Conservation (phyloP, 768 basidiomycete genomes). For the Terana coerulea region DNA sequence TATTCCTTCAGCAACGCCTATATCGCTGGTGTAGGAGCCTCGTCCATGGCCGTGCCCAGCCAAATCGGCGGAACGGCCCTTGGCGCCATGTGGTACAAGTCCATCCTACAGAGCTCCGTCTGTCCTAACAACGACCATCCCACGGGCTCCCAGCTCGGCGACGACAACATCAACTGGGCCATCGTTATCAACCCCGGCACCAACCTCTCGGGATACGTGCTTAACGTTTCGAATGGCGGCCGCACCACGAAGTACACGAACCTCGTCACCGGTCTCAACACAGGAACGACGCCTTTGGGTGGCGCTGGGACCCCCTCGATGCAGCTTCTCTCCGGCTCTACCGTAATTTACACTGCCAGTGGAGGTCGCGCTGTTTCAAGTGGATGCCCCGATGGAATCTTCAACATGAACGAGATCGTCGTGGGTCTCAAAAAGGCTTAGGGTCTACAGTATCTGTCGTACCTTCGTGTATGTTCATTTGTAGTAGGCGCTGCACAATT, state of each 20-base stretch:
- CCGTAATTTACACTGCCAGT: background rate
- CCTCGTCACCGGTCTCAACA: background rate
- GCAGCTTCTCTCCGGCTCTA: background rate
- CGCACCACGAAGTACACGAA: background rate
- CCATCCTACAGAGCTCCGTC: background rate
- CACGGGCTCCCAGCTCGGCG: background rate
- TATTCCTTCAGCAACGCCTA: background rate
- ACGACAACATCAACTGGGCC: background rate
- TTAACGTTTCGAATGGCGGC: background rate
- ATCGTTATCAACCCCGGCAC: background rate
- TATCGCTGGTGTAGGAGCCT: background rate
- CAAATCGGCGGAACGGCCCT: background rate
- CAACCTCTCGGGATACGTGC: background rate
- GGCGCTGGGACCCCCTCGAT: background rate
- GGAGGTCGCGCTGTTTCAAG: background rate
- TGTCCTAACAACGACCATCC: background rate
- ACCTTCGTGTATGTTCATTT: too few relatives aligned
- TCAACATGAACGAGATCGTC: background rate
- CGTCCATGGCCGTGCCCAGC: background rate
- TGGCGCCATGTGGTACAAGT: conserved; percentile 2
- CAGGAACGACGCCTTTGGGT: background rate
- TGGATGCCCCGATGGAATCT: background rate
- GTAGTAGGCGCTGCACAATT: too few relatives aligned
- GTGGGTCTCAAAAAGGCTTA: too few relatives aligned
- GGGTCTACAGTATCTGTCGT: too few relatives aligned